Evolutionary conservation across 805 yeast genomes (phyloP), one percentile per base, ranked within the genome.

Genomic region (Aciculoconidium aculeatum): DNA sequence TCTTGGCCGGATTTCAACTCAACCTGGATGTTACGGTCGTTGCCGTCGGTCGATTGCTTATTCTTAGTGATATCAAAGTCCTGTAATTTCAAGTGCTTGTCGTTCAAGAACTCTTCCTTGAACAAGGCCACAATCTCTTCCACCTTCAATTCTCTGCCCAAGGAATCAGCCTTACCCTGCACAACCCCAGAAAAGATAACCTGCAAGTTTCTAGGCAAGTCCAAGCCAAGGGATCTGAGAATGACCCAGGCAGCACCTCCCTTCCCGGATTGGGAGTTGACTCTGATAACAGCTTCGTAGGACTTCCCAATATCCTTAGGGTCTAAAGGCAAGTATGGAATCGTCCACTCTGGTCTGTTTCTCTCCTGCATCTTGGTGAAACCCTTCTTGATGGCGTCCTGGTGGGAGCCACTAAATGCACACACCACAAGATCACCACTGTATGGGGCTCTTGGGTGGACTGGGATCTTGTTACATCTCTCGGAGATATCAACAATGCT

Each of bases 161-260:
- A 51, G 13, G 58, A 32, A 49, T 80, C 90, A 27, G 90, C 87
- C 32, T 55, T 61, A 9, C 53, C 43, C 60, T 80, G 90, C 23
- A 80, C 86, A 36, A 71, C 57, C 16, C 65, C 62, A 9, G 86
- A 77, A 57, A 80, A 80, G 35, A 68, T 68, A 32, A 80, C 73
- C 61, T 80, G 90, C 57, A 80, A 60, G 32, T 61, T 63, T 62
- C 86, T 72, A 52, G 90, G 90, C 39, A 80, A 61, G 49, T 80
- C 90, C 42, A 80, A 62, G 38, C 84, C 87, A 43, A 79, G 59
- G 17, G 81, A 64, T 58, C 83, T 69, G 48, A 78, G 70, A 39
- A 80, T 68, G 33, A 80, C 75, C 90, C 90, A 80, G 13, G 88
- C 85, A 25, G 88, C 85, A 56, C 90, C 90, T 51, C 90, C 90